These are phyloP conservation scores for Letharia columbiana DNA, from an alignment of 495 filamentous ascomycete genomes.

Conservation along the genomic window DNA sequence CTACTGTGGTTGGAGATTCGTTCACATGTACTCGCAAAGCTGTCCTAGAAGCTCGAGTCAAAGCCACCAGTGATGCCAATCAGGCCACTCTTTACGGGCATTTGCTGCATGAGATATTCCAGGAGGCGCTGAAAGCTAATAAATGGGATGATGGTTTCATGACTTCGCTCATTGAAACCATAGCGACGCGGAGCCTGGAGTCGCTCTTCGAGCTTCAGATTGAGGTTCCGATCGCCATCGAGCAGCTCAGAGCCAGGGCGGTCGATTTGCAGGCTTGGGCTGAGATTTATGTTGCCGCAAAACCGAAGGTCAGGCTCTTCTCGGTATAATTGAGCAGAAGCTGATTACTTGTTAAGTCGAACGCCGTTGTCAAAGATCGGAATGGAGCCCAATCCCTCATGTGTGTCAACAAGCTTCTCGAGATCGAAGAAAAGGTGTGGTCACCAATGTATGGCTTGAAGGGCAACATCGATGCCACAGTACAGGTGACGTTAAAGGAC, in stretches of 20 bases:
- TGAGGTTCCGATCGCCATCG: conserved; percentile 57
- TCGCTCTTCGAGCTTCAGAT: conserved; percentile 78
- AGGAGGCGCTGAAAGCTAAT: conserved; percentile 78
- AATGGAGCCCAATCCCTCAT: conserved; percentile 64
- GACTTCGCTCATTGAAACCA: conserved; percentile 49
- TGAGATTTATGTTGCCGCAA: conserved; percentile 59
- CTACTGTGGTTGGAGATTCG: conserved; percentile 87
- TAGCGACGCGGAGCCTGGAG: conserved; percentile 66
- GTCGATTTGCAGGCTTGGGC: conserved; percentile 76
- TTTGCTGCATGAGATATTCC: conserved; percentile 88
- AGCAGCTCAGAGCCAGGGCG: conserved; percentile 71
- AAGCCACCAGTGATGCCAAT: conserved; percentile 68
- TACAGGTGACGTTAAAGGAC: conserved; percentile 78
- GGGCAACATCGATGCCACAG: conserved; percentile 96
- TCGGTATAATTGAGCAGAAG: neutral
- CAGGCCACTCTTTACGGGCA: conserved; percentile 79
- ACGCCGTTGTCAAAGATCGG: conserved; percentile 69
- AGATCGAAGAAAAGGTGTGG: conserved; percentile 96
- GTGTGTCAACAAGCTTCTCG: conserved; percentile 85
- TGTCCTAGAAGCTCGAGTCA: conserved; percentile 88
- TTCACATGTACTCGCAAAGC: conserved; percentile 82
- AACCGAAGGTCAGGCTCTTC: conserved; percentile 51
- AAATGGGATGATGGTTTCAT: conserved; percentile 67
- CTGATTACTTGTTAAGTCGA: conserved; percentile 39
- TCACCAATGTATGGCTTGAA: conserved; percentile 95